Percentiles rank a stretch among this genome's conserved stretches.
Evolutionary conservation across 352 stramenopile species (phyloP).

Genomic region (Phytophthora palmivora): DNA sequence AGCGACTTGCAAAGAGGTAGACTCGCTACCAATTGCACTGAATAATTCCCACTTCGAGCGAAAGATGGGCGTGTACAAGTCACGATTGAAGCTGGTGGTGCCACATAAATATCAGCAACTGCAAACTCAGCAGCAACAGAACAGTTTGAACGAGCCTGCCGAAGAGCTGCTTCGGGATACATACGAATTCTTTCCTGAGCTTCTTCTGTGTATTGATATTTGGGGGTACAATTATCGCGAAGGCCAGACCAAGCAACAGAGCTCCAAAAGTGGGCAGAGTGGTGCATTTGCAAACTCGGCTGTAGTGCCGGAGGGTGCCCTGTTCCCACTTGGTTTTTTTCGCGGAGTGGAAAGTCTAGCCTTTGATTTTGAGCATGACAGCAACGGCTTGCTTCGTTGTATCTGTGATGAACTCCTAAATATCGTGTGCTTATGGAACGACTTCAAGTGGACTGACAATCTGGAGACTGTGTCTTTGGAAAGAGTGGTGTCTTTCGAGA

Average conservation of each 20-base stretch:
- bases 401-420: constrained; percentile 80
- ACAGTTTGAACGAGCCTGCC: constrained; percentile 20
- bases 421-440: constrained; percentile 80
- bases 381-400: constrained; percentile 59
- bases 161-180: constrained; percentile 70
- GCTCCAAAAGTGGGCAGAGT: constrained; percentile 15
- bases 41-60: constrained; percentile 80
- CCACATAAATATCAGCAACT: constrained; percentile 53
- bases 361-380: constrained; percentile 76
- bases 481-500: constrained; percentile 67
- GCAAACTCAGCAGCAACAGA: constrained; percentile 38
- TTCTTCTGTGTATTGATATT: constrained; percentile 71
- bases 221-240: constrained; percentile 66
- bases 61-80: constrained; percentile 82
- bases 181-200: constrained; percentile 73
- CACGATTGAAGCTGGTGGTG: constrained; percentile 65
- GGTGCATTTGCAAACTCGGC: constrained; percentile 8
- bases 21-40: constrained; percentile 64
- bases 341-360: constrained; percentile 43
- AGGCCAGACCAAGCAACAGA: constrained; percentile 32
- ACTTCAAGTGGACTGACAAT: constrained; percentile 78
- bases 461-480: constrained; percentile 53
- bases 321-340: constrained; percentile 59
- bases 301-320: too few species aligned
- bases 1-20: constrained; percentile 56